Percentiles rank a stretch among this genome's conserved stretches.
Conservation (phyloP, 2,329 filamentous ascomycete species). For the Hypoxylon sp. region DNA sequence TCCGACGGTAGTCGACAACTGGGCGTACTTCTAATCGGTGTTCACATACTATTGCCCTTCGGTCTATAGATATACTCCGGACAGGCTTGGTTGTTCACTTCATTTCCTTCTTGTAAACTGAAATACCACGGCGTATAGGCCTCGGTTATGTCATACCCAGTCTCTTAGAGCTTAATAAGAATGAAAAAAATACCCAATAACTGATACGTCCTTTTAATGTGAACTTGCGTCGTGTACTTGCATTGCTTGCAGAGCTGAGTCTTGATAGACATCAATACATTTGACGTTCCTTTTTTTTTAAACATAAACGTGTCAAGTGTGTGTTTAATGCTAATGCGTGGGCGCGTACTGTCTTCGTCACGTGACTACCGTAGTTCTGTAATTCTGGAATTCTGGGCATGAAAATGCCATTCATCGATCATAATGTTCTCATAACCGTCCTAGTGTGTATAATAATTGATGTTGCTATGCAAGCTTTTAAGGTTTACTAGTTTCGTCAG, state of each 20-base stretch:
- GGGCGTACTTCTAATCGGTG: conserved; percentile 46
- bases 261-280: conserved; percentile 6
- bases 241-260: neutral
- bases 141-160: conserved; percentile 53
- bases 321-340: neutral
- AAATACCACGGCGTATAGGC: conserved; percentile 54
- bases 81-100: conserved; percentile 50
- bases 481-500: neutral
- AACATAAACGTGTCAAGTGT: neutral
- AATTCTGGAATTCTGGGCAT: neutral
- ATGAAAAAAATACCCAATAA: conserved; percentile 53
- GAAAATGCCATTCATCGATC: neutral
- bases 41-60: conserved; percentile 51
- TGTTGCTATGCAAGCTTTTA: neutral
- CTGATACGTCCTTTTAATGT: conserved; percentile 19
- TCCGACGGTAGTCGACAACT: conserved; percentile 46
- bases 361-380: neutral
- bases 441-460: too few relatives aligned
- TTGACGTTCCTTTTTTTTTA: neutral
- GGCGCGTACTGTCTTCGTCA: neutral
- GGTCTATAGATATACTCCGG: conserved; percentile 51
- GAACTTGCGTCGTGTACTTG: conserved; percentile 14
- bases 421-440: neutral
- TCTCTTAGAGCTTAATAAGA: conserved; percentile 53
- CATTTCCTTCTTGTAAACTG: conserved; percentile 56